A percentile compares a stretch with the other conserved stretches of the same genome.
Evolutionary conservation across 2,329 filamentous ascomycete species (phyloP).

Genomic region (Alternaria triticimaculans): DNA sequence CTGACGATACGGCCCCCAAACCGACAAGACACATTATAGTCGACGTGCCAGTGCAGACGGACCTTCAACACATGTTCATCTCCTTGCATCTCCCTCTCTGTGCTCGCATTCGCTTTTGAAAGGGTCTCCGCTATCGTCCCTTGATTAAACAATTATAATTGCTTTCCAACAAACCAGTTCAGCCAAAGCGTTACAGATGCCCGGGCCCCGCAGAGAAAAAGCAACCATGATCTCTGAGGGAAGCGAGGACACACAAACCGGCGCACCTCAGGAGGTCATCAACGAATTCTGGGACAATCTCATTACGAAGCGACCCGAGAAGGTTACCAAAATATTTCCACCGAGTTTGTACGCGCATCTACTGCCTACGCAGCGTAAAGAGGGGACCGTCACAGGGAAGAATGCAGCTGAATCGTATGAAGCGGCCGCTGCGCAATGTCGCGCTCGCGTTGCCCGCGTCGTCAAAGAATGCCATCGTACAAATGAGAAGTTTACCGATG

Average conservation of each 20-base stretch:
- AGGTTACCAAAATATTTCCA: slow-evolving; percentile 73
- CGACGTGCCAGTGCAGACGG: not conserved
- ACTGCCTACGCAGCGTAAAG: slow-evolving; percentile 41
- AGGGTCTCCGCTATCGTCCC: not conserved
- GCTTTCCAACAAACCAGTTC: not conserved
- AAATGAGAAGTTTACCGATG: slow-evolving; percentile 84
- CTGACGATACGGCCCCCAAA: slow-evolving; percentile 16
- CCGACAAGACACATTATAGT: slow-evolving; percentile 6
- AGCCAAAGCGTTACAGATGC: not conserved
- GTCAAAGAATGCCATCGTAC: slow-evolving; percentile 70
- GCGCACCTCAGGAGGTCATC: slow-evolving; percentile 66
- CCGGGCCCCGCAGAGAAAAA: not conserved
- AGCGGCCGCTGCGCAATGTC: slow-evolving; percentile 72
- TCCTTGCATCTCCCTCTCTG: not conserved
- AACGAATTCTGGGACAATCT: slow-evolving; percentile 76
- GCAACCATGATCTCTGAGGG: slow-evolving; percentile 26
- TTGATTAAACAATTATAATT: not conserved
- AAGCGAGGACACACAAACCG: slow-evolving; percentile 20
- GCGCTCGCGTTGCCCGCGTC: slow-evolving; percentile 63
- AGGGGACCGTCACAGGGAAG: slow-evolving; percentile 64
- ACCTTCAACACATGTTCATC: not conserved
- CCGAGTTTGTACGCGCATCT: slow-evolving; percentile 66
- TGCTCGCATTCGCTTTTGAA: not conserved
- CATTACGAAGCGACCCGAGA: slow-evolving; percentile 72
- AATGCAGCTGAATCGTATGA: slow-evolving; percentile 72